phyloP scores from a whole-genome alignment of 2,329 filamentous ascomycete genomes.

The Escovopsis weberi region DNA sequence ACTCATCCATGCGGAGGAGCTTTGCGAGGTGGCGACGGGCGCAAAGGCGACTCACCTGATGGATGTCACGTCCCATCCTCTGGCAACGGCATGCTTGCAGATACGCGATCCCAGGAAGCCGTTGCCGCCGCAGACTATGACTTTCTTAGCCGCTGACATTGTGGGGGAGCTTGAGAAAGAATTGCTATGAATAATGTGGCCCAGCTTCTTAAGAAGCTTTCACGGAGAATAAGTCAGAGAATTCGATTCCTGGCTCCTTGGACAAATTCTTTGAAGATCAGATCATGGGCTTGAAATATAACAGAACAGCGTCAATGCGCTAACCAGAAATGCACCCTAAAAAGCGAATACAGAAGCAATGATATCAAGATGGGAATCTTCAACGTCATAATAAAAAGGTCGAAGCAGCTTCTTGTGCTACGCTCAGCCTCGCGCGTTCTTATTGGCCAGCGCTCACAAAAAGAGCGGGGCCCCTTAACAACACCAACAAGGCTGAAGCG shows the following conservation, averaged over 20 bases:
- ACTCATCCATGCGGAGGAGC: background rate
- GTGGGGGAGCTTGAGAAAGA: conserved; percentile 8
- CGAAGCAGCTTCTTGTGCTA: background rate
- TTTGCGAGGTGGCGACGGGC: too few relatives aligned
- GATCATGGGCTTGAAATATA: background rate
- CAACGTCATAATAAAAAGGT: background rate
- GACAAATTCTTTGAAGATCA: background rate
- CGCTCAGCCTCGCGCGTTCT: background rate
- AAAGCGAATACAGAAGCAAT: too few relatives aligned
- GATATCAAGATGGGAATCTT: too few relatives aligned
- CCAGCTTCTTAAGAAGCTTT: background rate
- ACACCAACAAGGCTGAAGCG: conserved; percentile 5
- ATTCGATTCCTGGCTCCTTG: background rate
- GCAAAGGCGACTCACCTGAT: conserved; percentile 49
- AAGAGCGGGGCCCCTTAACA: conserved; percentile 1
- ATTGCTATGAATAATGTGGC: background rate
- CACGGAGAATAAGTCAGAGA: background rate
- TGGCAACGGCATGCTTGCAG: conserved; percentile 72
- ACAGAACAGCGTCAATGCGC: background rate
- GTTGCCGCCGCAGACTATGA: conserved; percentile 87
- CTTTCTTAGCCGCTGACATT: conserved; percentile 53
- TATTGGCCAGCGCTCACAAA: background rate
- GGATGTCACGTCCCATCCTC: conserved; percentile 86
- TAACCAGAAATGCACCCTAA: background rate
- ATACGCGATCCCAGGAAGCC: conserved; percentile 83